Percentiles rank a stretch among this genome's conserved stretches.
Conservation (phyloP, 1,284 basidiomycete species). For the Cutaneotrichosporon curvatum region DNA sequence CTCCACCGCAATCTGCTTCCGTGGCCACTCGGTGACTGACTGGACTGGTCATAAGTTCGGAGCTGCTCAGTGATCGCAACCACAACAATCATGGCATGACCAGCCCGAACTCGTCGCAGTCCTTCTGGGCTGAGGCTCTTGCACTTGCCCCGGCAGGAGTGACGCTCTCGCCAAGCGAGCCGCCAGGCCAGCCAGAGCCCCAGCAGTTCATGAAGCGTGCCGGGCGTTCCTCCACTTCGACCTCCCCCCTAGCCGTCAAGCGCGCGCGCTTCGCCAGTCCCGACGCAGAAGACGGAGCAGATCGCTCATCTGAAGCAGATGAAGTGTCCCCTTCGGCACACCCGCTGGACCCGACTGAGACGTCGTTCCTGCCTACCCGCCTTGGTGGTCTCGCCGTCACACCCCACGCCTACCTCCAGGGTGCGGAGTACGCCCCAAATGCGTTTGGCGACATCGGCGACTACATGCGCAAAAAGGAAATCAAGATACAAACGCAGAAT, state of each 20-base stretch:
- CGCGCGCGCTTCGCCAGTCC: neutral
- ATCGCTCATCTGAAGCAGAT: no score
- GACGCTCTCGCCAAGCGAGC: neutral
- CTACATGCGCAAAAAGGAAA: conserved; percentile 83
- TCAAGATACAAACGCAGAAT: conserved; percentile 84
- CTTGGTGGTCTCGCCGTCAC: neutral
- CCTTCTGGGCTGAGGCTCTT: conserved; percentile 12
- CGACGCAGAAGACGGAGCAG: no score
- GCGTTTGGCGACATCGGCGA: conserved; percentile 75
- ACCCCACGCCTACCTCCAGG: conserved; percentile 31
- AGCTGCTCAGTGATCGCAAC: neutral
- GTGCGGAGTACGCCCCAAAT: conserved; percentile 62
- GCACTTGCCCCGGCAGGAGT: neutral
- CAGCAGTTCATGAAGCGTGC: neutral
- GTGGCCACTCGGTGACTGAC: no score
- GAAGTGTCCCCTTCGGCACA: neutral
- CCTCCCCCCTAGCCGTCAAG: neutral
- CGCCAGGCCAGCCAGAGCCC: neutral
- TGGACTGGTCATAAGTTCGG: no score
- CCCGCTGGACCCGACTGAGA: neutral
- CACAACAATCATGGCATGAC: conserved; percentile 7
- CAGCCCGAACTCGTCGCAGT: conserved; percentile 3
- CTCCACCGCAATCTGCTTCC: no score
- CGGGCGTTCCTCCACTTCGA: no score
- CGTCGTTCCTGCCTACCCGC: neutral